Evolutionary conservation across 2,329 filamentous ascomycete genomes (phyloP).

Genomic region (Sporothrix variecibatus): DNA sequence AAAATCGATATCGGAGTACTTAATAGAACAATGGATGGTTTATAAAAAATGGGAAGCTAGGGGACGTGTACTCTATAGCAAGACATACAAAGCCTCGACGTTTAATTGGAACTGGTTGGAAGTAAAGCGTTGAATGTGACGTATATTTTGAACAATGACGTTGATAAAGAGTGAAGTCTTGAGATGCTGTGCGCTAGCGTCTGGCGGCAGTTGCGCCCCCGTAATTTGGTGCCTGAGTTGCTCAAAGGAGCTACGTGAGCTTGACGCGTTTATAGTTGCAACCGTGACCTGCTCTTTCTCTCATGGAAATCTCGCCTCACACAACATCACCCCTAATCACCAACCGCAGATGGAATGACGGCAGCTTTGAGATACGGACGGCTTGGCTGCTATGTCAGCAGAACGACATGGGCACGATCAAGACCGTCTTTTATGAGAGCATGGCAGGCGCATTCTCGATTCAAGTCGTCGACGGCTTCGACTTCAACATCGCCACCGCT

Average conservation of each 20-base stretch:
- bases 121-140: background rate
- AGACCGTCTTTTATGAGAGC: background rate
- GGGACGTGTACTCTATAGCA: background rate
- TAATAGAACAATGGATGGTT: background rate
- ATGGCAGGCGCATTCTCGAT: background rate
- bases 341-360: background rate
- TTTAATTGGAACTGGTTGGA: background rate
- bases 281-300: no score
- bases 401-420: background rate
- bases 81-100: background rate
- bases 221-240: background rate
- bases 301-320: background rate
- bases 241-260: background rate
- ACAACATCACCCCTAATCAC: background rate
- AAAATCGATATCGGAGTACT: slow-evolving; percentile 11
- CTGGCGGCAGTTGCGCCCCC: background rate
- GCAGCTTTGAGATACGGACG: background rate
- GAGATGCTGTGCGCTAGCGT: background rate
- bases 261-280: background rate
- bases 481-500: slow-evolving; percentile 30
- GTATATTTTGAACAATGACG: background rate
- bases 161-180: background rate
- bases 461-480: background rate
- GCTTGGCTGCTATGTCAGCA: background rate
- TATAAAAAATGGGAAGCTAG: background rate